phyloP scores from a whole-genome alignment of 2,329 filamentous ascomycete genomes.

The Colletotrichum camelliae region DNA sequence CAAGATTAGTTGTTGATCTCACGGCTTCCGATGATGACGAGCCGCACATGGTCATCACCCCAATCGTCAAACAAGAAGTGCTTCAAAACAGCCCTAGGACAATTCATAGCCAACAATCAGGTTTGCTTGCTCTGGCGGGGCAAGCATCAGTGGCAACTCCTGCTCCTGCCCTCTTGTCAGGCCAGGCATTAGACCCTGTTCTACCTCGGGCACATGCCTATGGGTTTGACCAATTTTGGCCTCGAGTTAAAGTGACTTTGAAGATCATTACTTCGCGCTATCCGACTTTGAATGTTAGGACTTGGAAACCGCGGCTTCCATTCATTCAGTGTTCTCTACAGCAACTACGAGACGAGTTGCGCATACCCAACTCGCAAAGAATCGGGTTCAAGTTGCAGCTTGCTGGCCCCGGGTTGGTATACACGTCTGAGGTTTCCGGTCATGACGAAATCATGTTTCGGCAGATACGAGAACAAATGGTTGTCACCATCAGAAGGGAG shows the following conservation, averaged over 20 bases:
- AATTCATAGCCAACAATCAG: too few relatives aligned
- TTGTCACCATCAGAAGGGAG: neutral
- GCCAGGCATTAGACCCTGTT: neutral
- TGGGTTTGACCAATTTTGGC: neutral
- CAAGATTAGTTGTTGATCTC: too few relatives aligned
- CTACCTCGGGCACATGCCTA: neutral
- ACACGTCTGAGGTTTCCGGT: neutral
- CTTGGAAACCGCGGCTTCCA: neutral
- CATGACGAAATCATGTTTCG: neutral
- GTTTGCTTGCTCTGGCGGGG: too few relatives aligned
- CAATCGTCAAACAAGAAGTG: too few relatives aligned
- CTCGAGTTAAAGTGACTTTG: neutral
- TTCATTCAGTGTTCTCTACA: neutral
- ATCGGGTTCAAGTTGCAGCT: neutral
- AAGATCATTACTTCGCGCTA: neutral
- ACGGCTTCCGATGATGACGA: too few relatives aligned
- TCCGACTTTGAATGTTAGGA: neutral
- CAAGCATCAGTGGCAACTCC: too few relatives aligned
- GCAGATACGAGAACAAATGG: neutral
- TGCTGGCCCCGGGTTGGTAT: neutral
- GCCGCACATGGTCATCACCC: too few relatives aligned
- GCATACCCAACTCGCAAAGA: neutral
- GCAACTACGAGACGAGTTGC: neutral
- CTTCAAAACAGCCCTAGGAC: too few relatives aligned
- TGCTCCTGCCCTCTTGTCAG: too few relatives aligned